Evolutionary conservation across 2,329 filamentous ascomycete genomes (phyloP).

Genomic region (Phaeomoniella chlamydospora): DNA sequence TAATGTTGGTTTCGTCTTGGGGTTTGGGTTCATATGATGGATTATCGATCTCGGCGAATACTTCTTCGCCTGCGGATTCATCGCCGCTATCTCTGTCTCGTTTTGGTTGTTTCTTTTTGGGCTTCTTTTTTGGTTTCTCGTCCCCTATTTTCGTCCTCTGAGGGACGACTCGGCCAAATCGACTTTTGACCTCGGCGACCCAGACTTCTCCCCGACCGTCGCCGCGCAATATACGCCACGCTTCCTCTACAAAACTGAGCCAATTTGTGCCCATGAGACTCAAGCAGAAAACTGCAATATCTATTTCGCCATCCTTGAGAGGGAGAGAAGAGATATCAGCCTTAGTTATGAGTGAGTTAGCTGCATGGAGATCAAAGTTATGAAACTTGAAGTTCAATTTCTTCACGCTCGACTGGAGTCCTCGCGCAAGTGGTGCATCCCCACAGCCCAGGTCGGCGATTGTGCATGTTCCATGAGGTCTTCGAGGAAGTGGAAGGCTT

Average conservation of each 20-base stretch:
- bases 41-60: conserved; percentile 33
- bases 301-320: conserved; percentile 56
- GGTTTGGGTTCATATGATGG: conserved; percentile 35
- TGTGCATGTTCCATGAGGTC: conserved; percentile 51
- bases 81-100: conserved; percentile 34
- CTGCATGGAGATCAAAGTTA: conserved; percentile 76
- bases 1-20: conserved; percentile 68
- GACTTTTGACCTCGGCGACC: conserved; percentile 92
- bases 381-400: conserved; percentile 60
- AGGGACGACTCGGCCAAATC: conserved; percentile 52
- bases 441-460: conserved; percentile 91
- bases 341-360: conserved; percentile 62
- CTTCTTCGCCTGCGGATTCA: conserved; percentile 41
- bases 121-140: conserved; percentile 33
- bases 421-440: conserved; percentile 66
- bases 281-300: conserved; percentile 87
- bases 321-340: conserved; percentile 83
- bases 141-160: conserved; percentile 29
- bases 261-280: conserved; percentile 99
- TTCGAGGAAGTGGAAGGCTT: conserved; percentile 50
- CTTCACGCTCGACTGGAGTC: conserved; percentile 39
- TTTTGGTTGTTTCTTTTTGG: conserved; percentile 21
- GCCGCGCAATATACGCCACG: conserved; percentile 78
- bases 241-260: conserved; percentile 92
- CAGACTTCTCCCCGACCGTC: conserved; percentile 76